Evolutionary conservation across 1,139 yeast species (phyloP).

Genomic region (Komagataea norvegica): DNA sequence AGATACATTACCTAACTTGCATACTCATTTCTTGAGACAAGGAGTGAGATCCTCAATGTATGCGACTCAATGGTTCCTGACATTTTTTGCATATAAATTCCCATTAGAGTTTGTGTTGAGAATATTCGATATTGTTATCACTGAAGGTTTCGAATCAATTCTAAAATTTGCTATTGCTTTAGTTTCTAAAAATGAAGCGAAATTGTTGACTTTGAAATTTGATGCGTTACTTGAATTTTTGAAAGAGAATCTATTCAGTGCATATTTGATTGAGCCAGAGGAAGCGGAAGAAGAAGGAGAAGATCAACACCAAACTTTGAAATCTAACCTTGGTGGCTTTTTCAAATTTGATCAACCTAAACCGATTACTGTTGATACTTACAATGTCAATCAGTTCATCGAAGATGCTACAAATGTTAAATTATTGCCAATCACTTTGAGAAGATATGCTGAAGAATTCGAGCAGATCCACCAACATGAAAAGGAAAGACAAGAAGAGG

Average conservation of each 20-base stretch:
- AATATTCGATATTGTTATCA: conserved; percentile 77
- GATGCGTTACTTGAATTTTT: conserved; percentile 71
- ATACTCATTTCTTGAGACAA: conserved; percentile 72
- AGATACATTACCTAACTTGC: conserved; percentile 59
- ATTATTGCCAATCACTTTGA: conserved; percentile 65
- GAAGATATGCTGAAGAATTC: conserved; percentile 69
- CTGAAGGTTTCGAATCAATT: conserved; percentile 84
- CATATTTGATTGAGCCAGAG: conserved; percentile 48
- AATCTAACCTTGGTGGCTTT: conserved; percentile 14
- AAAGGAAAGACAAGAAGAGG: conserved; percentile 61
- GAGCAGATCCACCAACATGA: conserved; percentile 68
- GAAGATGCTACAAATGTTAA: conserved; percentile 69
- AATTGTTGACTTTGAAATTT: conserved; percentile 57
- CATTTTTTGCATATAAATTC: conserved; percentile 89
- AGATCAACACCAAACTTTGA: conserved; percentile 9
- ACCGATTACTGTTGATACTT: conserved; percentile 34
- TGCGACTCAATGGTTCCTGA: conserved; percentile 94
- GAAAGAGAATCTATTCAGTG: conserved; percentile 73
- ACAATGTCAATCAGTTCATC: conserved; percentile 71
- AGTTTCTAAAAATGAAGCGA: conserved; percentile 60
- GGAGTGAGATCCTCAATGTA: conserved; percentile 91
- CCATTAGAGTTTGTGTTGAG: conserved; percentile 80
- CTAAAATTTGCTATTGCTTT: conserved; percentile 77
- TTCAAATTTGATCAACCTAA: conserved; percentile 14
- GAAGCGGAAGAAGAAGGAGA: conserved; percentile 21